Evolutionary conservation across 805 yeast genomes (phyloP), one percentile per base, ranked within the genome.

Genomic region (Yarrowia porcina): DNA sequence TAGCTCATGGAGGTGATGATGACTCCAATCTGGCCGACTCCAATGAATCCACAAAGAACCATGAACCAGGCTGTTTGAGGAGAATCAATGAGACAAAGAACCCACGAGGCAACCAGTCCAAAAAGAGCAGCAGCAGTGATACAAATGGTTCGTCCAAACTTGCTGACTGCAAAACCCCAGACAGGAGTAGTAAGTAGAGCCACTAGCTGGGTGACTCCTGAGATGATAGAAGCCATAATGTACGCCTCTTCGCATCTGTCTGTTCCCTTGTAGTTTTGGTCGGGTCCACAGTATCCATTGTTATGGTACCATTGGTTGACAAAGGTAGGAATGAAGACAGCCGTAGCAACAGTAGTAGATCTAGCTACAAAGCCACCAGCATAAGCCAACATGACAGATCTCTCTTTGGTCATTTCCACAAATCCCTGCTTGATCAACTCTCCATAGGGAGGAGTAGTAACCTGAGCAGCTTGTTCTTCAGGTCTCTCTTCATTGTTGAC

Each of bases 1-100:
- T 87, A 75, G 8, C 89, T 83, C 84, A 86, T 83, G 32, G 90
- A 84, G 21, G 83, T 78, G 52, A 86, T 80, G 35, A 85, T 81
- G 36, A 81, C 78, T 10, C 88, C 87, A 61, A 85, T 83, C 71
- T 85, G 88, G 2, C 87, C 79, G 5, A 80, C 72, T 4, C 90
- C 91, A 62, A 85, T 75, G 47, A 84, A 72, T 27, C 76, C 67
- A 8, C 82, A 71, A 45, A 82, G 73, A 27, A 74, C 64, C 52
- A 59, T 35, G 42, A 42, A 42, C 54, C 52, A 44, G 27, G 54
- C 21, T 13, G 54, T 32, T 20, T 32, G 52, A 11, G 54, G 54
- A 17, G 61, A 76, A 69, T 8, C 82, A 72, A 0, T 85, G 74
- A 1, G 77, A 33, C 27, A 66, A 27, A 45, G 67, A 35, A 15